Evolutionary conservation across 1,139 yeast genomes (phyloP).

Genomic region (Candida tropicalis): DNA sequence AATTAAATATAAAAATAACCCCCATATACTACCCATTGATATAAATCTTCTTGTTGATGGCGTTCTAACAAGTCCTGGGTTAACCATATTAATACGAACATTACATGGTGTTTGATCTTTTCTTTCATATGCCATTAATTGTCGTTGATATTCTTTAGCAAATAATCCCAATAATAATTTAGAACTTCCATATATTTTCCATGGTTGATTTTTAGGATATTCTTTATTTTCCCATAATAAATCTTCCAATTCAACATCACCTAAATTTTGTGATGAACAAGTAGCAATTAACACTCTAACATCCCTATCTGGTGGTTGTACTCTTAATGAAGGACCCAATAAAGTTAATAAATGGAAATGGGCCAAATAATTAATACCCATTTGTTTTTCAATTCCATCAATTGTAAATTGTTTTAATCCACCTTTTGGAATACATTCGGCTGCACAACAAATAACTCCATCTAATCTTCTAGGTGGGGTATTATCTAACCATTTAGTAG

Average conservation of each 20-base stretch:
- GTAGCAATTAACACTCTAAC: slow-evolving; percentile 77
- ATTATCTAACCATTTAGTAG: slow-evolving; percentile 92
- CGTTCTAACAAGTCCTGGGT: slow-evolving; percentile 91
- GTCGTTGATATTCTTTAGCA: slow-evolving; percentile 73
- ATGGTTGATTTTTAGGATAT: slow-evolving; percentile 66
- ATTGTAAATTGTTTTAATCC: slow-evolving; percentile 59
- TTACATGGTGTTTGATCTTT: slow-evolving; percentile 70
- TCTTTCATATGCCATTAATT: slow-evolving; percentile 56
- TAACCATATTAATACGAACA: slow-evolving; percentile 73
- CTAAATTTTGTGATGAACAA: slow-evolving; percentile 78
- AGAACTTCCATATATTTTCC: slow-evolving; percentile 80
- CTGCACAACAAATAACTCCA: slow-evolving; percentile 87
- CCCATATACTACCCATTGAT: slow-evolving; percentile 75
- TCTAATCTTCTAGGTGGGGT: slow-evolving; percentile 89
- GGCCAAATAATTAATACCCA: slow-evolving; percentile 79
- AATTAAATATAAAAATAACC: slow-evolving; percentile 66
- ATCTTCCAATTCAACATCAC: slow-evolving; percentile 65
- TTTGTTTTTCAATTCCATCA: slow-evolving; percentile 86
- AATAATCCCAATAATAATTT: slow-evolving; percentile 75
- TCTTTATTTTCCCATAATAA: slow-evolving; percentile 63
- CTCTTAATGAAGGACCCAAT: slow-evolving; percentile 76
- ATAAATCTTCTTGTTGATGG: slow-evolving; percentile 80
- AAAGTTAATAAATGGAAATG: slow-evolving; percentile 80
- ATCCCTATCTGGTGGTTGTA: slow-evolving; percentile 94
- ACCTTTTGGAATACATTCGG: slow-evolving; percentile 69